Conservation (phyloP, 2,329 filamentous ascomycete genomes). For the Rutstroemia sp. region DNA sequence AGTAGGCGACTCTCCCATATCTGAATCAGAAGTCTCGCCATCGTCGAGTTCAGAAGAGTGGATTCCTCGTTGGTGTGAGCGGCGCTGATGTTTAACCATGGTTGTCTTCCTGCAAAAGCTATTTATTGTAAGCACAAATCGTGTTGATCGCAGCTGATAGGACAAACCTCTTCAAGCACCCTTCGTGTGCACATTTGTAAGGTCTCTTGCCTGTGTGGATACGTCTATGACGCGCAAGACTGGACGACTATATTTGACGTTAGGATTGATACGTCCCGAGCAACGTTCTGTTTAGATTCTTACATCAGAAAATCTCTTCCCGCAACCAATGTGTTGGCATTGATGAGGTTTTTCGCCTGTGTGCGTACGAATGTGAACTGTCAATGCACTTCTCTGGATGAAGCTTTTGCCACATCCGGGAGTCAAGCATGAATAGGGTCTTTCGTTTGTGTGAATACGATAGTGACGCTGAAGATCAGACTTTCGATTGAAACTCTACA, state of each 20-base stretch:
- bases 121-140: slow-evolving; percentile 13
- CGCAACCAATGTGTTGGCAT: slow-evolving; percentile 57
- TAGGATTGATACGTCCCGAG: slow-evolving; percentile 1
- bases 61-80: slow-evolving; percentile 51
- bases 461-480: slow-evolving; percentile 64
- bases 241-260: slow-evolving; percentile 26
- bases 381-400: slow-evolving; percentile 63
- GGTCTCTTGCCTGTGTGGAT: slow-evolving; percentile 67
- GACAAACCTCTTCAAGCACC: slow-evolving; percentile 30
- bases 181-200: slow-evolving; percentile 50
- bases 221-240: slow-evolving; percentile 47
- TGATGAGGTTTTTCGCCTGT: slow-evolving; percentile 66
- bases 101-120: slow-evolving; percentile 69
- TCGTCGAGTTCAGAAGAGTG: slow-evolving; percentile 43
- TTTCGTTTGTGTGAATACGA: slow-evolving; percentile 65
- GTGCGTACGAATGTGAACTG: slow-evolving; percentile 63
- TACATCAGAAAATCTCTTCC: slow-evolving; percentile 62
- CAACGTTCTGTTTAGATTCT: background rate
- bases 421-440: slow-evolving; percentile 55
- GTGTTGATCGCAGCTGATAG: background rate
- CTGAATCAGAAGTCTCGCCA: slow-evolving; percentile 31
- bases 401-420: slow-evolving; percentile 62
- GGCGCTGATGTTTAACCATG: slow-evolving; percentile 60
- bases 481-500: slow-evolving; percentile 64
- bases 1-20: slow-evolving; percentile 46